phyloP scores from a whole-genome alignment of 305 asterid species.

The Fraxinus nigra region DNA sequence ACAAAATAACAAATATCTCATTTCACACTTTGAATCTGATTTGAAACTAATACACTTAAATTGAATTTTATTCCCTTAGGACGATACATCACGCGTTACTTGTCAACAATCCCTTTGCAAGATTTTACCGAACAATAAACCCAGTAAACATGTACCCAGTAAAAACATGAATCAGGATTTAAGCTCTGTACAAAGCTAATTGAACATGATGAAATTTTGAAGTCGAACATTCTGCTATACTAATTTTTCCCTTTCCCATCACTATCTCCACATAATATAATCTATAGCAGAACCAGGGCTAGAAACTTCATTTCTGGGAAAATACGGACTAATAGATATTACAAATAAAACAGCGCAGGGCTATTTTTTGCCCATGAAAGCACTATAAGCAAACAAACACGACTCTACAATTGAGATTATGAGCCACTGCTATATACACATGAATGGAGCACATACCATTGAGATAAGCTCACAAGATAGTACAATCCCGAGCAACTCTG shows the following conservation, averaged over 20 bases:
- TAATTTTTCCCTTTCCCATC: conserved; percentile 21
- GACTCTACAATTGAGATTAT: conserved; percentile 29
- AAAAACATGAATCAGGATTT: not conserved
- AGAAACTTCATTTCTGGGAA: not conserved
- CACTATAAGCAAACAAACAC: conserved; percentile 13
- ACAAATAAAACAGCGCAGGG: conserved; percentile 25
- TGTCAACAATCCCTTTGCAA: not conserved
- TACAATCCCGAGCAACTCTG: conserved; percentile 20
- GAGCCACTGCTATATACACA: conserved; percentile 43
- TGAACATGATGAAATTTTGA: not conserved
- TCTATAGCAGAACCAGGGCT: conserved; percentile 5
- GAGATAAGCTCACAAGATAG: conserved; percentile 22
- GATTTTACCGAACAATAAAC: not conserved
- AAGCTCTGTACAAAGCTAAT: conserved; percentile 27
- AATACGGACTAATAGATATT: not conserved
- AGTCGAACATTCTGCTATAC: conserved; percentile 24
- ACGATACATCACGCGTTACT: too few species aligned
- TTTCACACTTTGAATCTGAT: not conserved
- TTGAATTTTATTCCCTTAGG: not conserved
- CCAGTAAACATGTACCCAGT: not conserved
- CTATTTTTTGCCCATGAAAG: conserved; percentile 15
- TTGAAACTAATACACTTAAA: too few species aligned
- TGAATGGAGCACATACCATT: conserved; percentile 20
- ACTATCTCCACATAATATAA: conserved; percentile 15
- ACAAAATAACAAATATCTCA: not conserved